Percentiles rank a stretch among this genome's conserved stretches.
Evolutionary conservation across 2,329 filamentous ascomycete species (phyloP).

Genomic region (Pestalotiopsis sp.): DNA sequence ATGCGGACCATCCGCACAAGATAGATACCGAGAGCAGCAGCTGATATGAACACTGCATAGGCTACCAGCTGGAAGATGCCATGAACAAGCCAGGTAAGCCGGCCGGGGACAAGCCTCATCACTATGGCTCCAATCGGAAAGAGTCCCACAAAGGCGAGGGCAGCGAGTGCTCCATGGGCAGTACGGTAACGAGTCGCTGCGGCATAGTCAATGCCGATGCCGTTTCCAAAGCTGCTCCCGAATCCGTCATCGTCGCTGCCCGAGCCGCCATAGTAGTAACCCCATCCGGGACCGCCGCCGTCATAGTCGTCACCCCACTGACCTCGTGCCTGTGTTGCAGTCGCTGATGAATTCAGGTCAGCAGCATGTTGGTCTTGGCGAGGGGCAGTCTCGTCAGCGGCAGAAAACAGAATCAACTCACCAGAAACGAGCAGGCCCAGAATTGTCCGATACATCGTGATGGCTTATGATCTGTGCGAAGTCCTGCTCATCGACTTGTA

Average conservation of each 20-base stretch:
- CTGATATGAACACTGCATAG: conserved; percentile 39
- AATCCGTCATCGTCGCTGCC: conserved; percentile 8
- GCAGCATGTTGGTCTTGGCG: background rate
- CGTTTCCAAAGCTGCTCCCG: conserved; percentile 2
- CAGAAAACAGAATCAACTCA: background rate
- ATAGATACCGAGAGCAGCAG: conserved; percentile 44
- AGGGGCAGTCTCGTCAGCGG: background rate
- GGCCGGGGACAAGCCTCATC: conserved; percentile 40
- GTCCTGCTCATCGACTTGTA: background rate
- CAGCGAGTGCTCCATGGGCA: conserved; percentile 44
- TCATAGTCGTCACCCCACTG: conserved; percentile 3
- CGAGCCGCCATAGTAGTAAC: background rate
- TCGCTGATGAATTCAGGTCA: background rate
- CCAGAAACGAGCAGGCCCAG: background rate
- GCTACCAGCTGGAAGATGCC: conserved; percentile 40
- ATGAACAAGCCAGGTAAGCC: conserved; percentile 40
- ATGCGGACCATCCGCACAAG: conserved; percentile 36
- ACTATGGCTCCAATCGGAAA: conserved; percentile 48
- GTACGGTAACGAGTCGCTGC: conserved; percentile 33
- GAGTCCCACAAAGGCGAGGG: conserved; percentile 42
- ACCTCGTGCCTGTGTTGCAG: background rate
- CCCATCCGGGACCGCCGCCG: background rate
- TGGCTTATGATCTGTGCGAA: background rate
- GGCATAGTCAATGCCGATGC: conserved; percentile 28
- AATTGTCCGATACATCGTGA: background rate